Percentiles rank a stretch among this genome's conserved stretches.
These are phyloP conservation scores for Naumovozyma dairenensis DNA, from an alignment of 805 yeast species.

Conservation along the genomic window DNA sequence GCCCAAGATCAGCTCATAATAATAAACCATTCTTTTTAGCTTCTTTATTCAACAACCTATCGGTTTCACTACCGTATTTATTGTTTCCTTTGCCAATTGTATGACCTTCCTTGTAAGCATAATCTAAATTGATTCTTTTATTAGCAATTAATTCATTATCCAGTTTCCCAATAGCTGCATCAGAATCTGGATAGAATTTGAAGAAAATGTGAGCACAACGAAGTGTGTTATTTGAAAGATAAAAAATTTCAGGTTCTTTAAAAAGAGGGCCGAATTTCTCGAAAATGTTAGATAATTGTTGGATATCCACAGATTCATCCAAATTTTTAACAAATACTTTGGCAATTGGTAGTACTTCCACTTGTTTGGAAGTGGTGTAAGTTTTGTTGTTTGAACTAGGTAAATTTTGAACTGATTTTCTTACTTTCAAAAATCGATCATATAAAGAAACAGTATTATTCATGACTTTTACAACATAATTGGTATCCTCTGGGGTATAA, in stretches of 20 bases:
- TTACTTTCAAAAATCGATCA: constrained; percentile 51
- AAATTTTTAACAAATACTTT: constrained; percentile 61
- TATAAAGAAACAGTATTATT: constrained; percentile 45
- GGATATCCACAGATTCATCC: constrained; percentile 55
- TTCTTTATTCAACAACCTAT: constrained; percentile 57
- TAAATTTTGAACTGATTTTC: constrained; percentile 14
- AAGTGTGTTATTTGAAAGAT: constrained; percentile 35
- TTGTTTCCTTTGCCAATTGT: constrained; percentile 34
- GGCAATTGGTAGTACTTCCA: constrained; percentile 43
- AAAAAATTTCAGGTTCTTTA: constrained; percentile 33
- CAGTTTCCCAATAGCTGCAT: constrained; percentile 59
- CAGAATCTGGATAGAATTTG: constrained; percentile 57
- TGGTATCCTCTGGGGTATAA: constrained; percentile 47
- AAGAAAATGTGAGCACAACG: constrained; percentile 61
- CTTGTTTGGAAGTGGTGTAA: constrained; percentile 2
- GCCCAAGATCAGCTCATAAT: constrained; percentile 1
- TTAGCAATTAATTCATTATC: constrained; percentile 64
- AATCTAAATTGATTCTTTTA: constrained; percentile 46
- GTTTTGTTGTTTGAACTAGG: constrained; percentile 13
- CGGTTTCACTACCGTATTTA: constrained; percentile 72
- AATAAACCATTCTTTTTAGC: constrained; percentile 39
- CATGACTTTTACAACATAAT: constrained; percentile 54
- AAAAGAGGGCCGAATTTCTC: constrained; percentile 56
- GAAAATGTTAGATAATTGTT: constrained; percentile 41
- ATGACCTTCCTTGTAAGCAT: constrained; percentile 68